Evolutionary conservation across 768 basidiomycete species (phyloP), one percentile per base, ranked within the genome.

Genomic region (Pleurotus citrinopileatus): DNA sequence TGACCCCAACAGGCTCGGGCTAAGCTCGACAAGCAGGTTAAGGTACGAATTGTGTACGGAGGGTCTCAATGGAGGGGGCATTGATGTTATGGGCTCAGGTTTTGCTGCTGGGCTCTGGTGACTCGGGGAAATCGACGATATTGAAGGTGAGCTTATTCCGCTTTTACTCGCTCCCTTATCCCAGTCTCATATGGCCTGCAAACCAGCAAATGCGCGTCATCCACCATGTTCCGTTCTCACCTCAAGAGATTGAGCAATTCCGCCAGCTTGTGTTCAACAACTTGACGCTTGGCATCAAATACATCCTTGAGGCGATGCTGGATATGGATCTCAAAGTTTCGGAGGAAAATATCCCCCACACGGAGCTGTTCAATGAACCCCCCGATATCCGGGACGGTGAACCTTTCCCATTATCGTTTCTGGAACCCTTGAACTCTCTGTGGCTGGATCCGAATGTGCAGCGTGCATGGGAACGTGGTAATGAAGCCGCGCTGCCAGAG

Each of bases 151-250:
- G 66, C 42, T 4, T 17, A 7, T 3, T 15, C n/a, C n/a, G n/a
- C 37, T 6, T n/a, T 15, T 19, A 26, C 20, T 29, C 7, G 13
- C 17, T 20, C 17, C 10, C 4, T 47, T 3, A 15, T 15, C 22
- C 6, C 19, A 22, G 28, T 45, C 42, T 12, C 34, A 19, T 22
- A 6, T 4, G 15, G 23, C 32, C n/a, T n/a, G n/a, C n/a, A n/a
- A n/a, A 20, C 19, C 56, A 94, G 89, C 94, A 98, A 87, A 98
- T 98, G 95, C 86, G 94, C 34, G 76, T 97, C 34, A 97, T 99
- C 46, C 95, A 98, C 70, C 81, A 84, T 55, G 75, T 92, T 1
- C 87, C 91, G 0, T 99, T 97, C 71, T 81, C 86, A 0, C 48
- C 80, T 0, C 80, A 84, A 61, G 97, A 98, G 68, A 79, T 90